These are phyloP conservation scores for Sequoia sempervirens DNA, from an alignment of 75 land plant species.

Conservation along the genomic window DNA sequence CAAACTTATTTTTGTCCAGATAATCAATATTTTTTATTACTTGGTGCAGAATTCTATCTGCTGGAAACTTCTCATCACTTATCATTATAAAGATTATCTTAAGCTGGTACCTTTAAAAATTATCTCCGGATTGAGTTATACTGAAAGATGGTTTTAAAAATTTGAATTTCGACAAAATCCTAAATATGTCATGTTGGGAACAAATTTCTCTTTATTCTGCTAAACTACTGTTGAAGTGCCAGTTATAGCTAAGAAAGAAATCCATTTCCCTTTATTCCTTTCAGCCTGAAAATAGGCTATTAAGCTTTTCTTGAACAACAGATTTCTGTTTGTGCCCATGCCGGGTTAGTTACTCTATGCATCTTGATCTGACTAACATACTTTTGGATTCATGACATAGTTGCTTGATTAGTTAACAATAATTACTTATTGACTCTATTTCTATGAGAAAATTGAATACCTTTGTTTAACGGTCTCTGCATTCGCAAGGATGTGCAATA, in stretches of 20 bases:
- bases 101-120: background rate
- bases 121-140: background rate
- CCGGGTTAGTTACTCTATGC: background rate
- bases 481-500: background rate
- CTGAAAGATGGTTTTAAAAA: background rate
- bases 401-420: background rate
- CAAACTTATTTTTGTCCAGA: background rate
- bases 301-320: background rate
- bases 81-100: background rate
- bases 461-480: background rate
- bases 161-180: background rate
- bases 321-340: background rate
- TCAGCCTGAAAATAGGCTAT: background rate
- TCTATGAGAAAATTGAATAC: background rate
- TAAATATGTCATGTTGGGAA: background rate
- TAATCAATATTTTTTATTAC: background rate
- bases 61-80: background rate
- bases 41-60: background rate
- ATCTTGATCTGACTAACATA: background rate
- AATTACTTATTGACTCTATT: background rate
- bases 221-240: background rate
- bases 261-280: background rate
- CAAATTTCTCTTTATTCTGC: background rate
- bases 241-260: background rate
- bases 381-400: background rate